Percentiles rank a stretch among this genome's conserved stretches.
phyloP scores from a whole-genome alignment of 768 basidiomycete species.

The Podaxis sp. region DNA sequence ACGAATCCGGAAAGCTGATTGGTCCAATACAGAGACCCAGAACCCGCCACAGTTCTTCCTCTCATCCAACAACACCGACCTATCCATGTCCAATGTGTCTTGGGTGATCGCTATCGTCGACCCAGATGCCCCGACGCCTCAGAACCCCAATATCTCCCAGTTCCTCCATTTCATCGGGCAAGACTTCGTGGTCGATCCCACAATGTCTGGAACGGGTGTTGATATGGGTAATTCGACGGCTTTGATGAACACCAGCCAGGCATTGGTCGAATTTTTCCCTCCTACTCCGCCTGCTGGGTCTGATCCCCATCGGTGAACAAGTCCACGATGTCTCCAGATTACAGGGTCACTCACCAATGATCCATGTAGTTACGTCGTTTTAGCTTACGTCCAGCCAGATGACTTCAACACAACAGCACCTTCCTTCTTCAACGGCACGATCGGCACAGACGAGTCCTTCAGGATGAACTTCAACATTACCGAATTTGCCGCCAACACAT shows the following conservation, averaged over 20 bases:
- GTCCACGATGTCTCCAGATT: neutral
- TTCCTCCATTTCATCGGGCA: constrained; percentile 39
- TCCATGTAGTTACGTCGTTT: constrained; percentile 28
- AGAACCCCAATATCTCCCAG: constrained; percentile 30
- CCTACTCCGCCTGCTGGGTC: constrained; percentile 38
- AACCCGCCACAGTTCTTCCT: constrained; percentile 28
- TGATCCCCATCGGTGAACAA: constrained; percentile 38
- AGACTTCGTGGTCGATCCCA: constrained; percentile 27
- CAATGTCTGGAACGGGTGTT: constrained; percentile 15
- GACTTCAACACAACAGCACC: constrained; percentile 25
- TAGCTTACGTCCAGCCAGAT: constrained; percentile 29
- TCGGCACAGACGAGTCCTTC: constrained; percentile 21
- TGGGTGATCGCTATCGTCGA: constrained; percentile 38
- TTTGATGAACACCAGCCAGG: constrained; percentile 33
- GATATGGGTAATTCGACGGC: neutral
- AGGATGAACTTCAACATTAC: constrained; percentile 36
- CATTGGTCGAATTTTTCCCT: constrained; percentile 33
- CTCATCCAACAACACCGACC: constrained; percentile 20
- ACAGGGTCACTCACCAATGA: neutral
- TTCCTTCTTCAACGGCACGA: constrained; percentile 24
- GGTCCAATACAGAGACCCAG: constrained; percentile 24
- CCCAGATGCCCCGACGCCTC: constrained; percentile 39
- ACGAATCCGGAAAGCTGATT: neutral
- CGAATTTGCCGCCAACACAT: constrained; percentile 26
- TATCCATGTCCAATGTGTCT: constrained; percentile 18